phyloP scores from a whole-genome alignment of 1,284 basidiomycete species.

The Cystobasidium sp. region DNA sequence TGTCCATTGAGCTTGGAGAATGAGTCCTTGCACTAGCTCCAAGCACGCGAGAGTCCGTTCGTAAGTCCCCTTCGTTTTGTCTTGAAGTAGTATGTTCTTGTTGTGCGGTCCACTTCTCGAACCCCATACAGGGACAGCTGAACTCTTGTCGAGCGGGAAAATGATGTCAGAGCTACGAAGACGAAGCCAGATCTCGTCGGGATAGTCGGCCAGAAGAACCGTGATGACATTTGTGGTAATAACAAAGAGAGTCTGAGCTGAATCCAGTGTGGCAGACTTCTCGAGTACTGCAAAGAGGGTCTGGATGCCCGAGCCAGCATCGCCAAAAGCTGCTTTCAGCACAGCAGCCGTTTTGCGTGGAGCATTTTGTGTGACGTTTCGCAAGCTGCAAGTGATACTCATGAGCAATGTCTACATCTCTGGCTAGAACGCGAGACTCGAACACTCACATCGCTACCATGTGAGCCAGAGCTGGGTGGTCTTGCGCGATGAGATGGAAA shows the following conservation, averaged over 20 bases:
- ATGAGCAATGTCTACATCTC: not conserved
- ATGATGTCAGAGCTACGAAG: slow-evolving; percentile 75
- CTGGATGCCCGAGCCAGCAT: not conserved
- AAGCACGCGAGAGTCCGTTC: slow-evolving; percentile 14
- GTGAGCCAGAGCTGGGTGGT: not conserved
- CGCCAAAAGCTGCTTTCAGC: slow-evolving; percentile 3
- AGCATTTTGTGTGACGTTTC: not conserved
- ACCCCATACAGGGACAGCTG: slow-evolving; percentile 8
- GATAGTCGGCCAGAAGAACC: slow-evolving; percentile 72
- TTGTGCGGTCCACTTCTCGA: slow-evolving; percentile 63
- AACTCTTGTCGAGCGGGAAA: slow-evolving; percentile 63
- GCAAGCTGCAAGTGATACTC: not conserved
- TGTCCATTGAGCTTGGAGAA: slow-evolving; percentile 51
- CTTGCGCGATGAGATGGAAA: not conserved
- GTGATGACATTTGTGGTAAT: slow-evolving; percentile 70
- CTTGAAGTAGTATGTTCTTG: slow-evolving; percentile 70
- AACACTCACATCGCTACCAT: slow-evolving; percentile 7
- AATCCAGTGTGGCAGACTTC: not conserved
- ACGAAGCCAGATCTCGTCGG: slow-evolving; percentile 81
- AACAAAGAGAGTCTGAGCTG: not conserved
- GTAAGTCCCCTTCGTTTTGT: slow-evolving; percentile 67
- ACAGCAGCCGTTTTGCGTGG: not conserved
- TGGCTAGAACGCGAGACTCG: not conserved
- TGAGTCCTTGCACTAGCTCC: slow-evolving; percentile 19
- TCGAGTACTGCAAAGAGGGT: slow-evolving; percentile 4